Conservation (phyloP, 306 rosid species). For the Vicia sativa region DNA sequence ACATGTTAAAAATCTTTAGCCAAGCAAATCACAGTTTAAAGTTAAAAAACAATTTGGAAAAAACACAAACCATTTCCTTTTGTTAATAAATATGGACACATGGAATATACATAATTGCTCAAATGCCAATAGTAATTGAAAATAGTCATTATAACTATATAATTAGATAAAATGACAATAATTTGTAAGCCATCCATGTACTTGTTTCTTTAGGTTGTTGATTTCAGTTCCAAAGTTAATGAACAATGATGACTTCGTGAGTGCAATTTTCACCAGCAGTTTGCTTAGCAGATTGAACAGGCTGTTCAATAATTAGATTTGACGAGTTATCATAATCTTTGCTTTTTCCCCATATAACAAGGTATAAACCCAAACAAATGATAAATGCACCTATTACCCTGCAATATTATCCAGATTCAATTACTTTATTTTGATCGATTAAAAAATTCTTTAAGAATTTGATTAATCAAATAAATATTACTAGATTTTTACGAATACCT, state of each 20-base stretch:
- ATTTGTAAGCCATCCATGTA: conserved; percentile 1
- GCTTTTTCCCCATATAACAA: conserved; percentile 89
- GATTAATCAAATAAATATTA: background rate
- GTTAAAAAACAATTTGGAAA: background rate
- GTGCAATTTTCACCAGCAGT: conserved; percentile 19
- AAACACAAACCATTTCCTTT: too few relatives aligned
- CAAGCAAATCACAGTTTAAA: too few relatives aligned
- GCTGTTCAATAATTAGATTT: conserved; percentile 36
- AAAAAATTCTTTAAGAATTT: background rate
- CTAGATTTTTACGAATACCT: conserved; percentile 50
- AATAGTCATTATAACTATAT: background rate
- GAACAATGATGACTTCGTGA: conserved; percentile 40
- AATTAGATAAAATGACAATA: background rate
- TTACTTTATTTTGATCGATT: background rate
- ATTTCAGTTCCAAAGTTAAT: conserved; percentile 33
- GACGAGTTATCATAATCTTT: conserved; percentile 52
- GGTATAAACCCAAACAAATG: conserved; percentile 65
- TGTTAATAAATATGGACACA: background rate
- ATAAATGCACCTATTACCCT: conserved; percentile 73
- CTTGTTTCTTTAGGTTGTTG: conserved; percentile 25
- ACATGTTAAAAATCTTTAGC: too few relatives aligned
- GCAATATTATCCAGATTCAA: conserved; percentile 28
- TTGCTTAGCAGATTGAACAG: conserved; percentile 35
- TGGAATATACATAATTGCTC: background rate
- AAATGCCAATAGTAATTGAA: background rate